Evolutionary conservation across 2,329 filamentous ascomycete species (phyloP), one percentile per base, ranked within the genome.

Genomic region (Alternaria conjuncta): DNA sequence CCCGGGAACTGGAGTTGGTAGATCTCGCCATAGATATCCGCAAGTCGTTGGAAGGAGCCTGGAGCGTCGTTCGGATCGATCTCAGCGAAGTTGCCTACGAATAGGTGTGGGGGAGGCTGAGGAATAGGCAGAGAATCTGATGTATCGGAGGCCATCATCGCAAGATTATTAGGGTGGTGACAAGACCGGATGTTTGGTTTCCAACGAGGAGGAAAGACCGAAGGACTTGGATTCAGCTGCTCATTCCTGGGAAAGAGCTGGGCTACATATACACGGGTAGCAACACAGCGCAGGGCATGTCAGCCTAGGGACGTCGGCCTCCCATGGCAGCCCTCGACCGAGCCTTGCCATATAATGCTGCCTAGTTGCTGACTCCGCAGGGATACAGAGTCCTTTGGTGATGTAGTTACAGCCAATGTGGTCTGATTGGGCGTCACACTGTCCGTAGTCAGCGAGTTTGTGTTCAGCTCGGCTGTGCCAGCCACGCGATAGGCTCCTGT

Each of bases 401-500:
- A 56, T 18, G 36, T 12, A 20, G 12, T n/a, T 30, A 20, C 25
- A 51, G 20, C 54, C 45, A 51, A 56, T 57, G 28, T 20, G 10
- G 18, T 9, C 20, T 36, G 20, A 13, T 44, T 10, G 23, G 23
- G 8, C n/a, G 46, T 50, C 18, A 43, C 45, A 49, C 21, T 49
- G 18, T 32, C 13, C 13, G 11, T 21, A 59, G 20, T 25, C 23
- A 54, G 55, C 43, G 5, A 25, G 51, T 30, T 44, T n/a, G 55
- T 3, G 47, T 59, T 62, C 60, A 62, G 60, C 60, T 59, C 47
- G 60, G 60, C 60, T 62, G 60, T 62, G 60, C 43, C 25, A 59
- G 50, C 41, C 49, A 21, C 28, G 23, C 30, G n/a, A 36, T 41
- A 43, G 25, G 28, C 60, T 54, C 21, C 21, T 5, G 25, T 10